phyloP scores from a whole-genome alignment of 2,329 filamentous ascomycete species.

The Cryphonectria naterciae region DNA sequence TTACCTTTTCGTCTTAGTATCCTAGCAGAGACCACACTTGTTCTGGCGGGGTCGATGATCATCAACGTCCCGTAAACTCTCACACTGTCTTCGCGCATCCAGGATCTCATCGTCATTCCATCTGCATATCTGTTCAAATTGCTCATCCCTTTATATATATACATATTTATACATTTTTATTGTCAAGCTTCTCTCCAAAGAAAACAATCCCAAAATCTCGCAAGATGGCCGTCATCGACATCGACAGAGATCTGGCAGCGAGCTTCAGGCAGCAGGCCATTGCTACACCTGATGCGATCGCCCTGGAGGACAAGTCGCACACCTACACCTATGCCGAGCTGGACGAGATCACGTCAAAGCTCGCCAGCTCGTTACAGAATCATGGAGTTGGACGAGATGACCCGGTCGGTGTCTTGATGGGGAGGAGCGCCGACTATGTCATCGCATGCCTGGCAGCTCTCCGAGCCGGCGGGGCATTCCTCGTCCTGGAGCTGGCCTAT shows the following conservation, averaged over 20 bases:
- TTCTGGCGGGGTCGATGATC: not conserved
- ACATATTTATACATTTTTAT: not conserved
- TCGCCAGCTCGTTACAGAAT: conserved; percentile 65
- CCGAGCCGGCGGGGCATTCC: conserved; percentile 77
- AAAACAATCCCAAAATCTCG: not conserved
- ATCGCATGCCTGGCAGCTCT: conserved; percentile 79
- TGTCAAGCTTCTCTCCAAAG: not conserved
- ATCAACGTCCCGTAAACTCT: not conserved
- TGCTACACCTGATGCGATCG: conserved; percentile 69
- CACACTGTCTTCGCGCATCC: not conserved
- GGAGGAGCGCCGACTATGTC: conserved; percentile 77
- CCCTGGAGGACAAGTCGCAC: conserved; percentile 70
- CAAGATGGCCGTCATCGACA: conserved; percentile 69
- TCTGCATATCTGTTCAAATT: not conserved
- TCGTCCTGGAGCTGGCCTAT: conserved; percentile 80
- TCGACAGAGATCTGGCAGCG: conserved; percentile 70
- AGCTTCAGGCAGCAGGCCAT: conserved; percentile 72
- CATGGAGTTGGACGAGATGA: conserved; percentile 74
- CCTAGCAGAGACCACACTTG: not conserved
- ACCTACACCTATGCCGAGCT: conserved; percentile 75
- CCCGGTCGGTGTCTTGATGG: conserved; percentile 76
- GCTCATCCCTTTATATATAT: too few relatives aligned
- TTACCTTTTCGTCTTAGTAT: not conserved
- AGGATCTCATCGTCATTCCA: not conserved
- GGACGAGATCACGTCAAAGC: conserved; percentile 66